A percentile compares a stretch with the other conserved stretches of the same genome.
These are phyloP conservation scores for Diaporthe vaccinii DNA, from an alignment of 2,329 filamentous ascomycete genomes.

Conservation along the genomic window DNA sequence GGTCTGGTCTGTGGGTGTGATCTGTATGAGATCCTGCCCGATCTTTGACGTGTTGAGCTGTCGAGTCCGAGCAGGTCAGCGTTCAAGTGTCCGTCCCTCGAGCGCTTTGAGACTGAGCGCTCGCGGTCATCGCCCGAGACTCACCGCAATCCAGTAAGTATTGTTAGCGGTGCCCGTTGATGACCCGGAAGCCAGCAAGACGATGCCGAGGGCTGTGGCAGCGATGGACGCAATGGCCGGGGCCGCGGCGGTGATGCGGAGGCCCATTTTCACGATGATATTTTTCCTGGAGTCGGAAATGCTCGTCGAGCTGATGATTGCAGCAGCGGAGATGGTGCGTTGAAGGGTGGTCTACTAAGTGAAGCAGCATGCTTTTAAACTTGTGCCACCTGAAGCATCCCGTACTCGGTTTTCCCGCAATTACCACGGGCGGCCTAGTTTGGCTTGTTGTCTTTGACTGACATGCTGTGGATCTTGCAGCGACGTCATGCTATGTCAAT, in stretches of 20 bases:
- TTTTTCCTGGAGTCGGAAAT: not conserved
- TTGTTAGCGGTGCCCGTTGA: constrained; percentile 22
- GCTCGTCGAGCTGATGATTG: not conserved
- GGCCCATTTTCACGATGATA: constrained; percentile 10
- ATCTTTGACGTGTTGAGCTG: constrained; percentile 44
- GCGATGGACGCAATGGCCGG: constrained; percentile 24
- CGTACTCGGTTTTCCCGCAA: constrained; percentile 12
- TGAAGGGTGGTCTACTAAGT: no score
- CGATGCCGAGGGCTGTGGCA: constrained; percentile 23
- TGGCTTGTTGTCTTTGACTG: not conserved
- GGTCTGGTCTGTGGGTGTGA: constrained; percentile 36
- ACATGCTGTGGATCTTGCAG: not conserved
- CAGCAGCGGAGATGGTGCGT: not conserved
- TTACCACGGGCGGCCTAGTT: constrained; percentile 20
- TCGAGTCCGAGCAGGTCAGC: not conserved
- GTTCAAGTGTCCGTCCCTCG: not conserved
- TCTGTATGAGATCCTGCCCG: constrained; percentile 41
- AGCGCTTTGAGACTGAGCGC: not conserved
- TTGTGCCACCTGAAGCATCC: not conserved
- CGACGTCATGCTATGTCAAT: constrained; percentile 9
- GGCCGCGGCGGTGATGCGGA: constrained; percentile 16
- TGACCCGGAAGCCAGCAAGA: constrained; percentile 22
- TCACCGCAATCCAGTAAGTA: constrained; percentile 33
- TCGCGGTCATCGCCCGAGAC: not conserved
- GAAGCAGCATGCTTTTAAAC: constrained; percentile 6